Base-by-base conservation (phyloP, 371 early-diverging fungal genomes). In the Chytridiales sp. region DNA sequence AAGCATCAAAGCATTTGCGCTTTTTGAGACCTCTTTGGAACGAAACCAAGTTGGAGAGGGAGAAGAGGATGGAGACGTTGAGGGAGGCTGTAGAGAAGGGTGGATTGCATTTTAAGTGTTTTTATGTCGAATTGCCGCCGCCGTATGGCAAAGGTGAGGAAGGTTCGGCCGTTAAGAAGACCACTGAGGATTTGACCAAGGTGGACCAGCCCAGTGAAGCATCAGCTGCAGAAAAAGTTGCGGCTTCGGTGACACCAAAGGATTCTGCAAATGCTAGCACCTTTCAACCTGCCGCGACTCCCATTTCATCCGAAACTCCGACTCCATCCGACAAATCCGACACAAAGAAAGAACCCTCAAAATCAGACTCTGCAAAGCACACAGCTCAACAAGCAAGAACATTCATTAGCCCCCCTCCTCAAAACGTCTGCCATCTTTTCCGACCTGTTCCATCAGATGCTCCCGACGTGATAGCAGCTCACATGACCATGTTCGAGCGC, bases 21-120 rank as follows among this genome's bases (percentile, higher is more conserved):
- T 78, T 78, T 49, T 47, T 78, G 60, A 73, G 69, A 44, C 75
- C 75, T 47, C 53, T 78, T 13, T 78, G 73, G 73, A 74, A 74
- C 1, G 72, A 70, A 54, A 61, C 66, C 11, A 49, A 56, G 24
- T 52, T 46, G 4, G 60, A 40, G 21, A 35, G 61, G 43, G 54
- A 48, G 26, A 19, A 24, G 30, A 62, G 74, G 26, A 35, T 74
- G 17, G 58, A 58, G 26, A 62, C 54, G 26, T 24, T 73, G 34
- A 9, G 40, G 36, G 61, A 49, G 29, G 59, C 54, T 21, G 57
- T 63, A 15, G 62, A 36, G 5, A 40, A 44, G 27, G 65, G 60
- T 1, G n/a, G 55, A 3, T 30, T 77, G 2, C 39, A 21, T 6
- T 72, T 70, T 47, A 52, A 50, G 47, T 59, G 69, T 22, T 76